Percentiles rank a stretch among this genome's conserved stretches.
These are phyloP conservation scores for Calocybe gangraenosa DNA, from an alignment of 768 basidiomycete genomes.

Conservation along the genomic window DNA sequence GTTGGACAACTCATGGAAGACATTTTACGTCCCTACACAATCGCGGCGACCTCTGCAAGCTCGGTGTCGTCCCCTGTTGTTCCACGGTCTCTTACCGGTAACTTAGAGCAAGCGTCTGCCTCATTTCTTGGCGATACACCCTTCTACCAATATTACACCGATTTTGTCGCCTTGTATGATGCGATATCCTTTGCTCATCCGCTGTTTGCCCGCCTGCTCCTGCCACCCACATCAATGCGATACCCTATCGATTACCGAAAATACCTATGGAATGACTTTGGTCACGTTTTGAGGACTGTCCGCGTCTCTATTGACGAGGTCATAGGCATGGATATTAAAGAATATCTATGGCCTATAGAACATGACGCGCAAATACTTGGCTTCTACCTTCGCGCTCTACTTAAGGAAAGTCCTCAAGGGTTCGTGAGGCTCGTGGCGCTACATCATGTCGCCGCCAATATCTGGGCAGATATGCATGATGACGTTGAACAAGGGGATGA, in stretches of 20 bases:
- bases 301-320: slow-evolving; percentile 47
- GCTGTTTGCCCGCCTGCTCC: slow-evolving; percentile 68
- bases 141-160: slow-evolving; percentile 93
- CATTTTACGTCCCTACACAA: slow-evolving; percentile 53
- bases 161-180: slow-evolving; percentile 88
- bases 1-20: slow-evolving; percentile 58
- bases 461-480: slow-evolving; percentile 64
- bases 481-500: slow-evolving; percentile 25
- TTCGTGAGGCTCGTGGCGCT: slow-evolving; percentile 67
- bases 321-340: slow-evolving; percentile 47
- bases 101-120: slow-evolving; percentile 51
- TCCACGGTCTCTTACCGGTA: slow-evolving; percentile 15
- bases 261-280: slow-evolving; percentile 78
- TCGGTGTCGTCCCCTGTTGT: slow-evolving; percentile 15
- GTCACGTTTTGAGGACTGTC: slow-evolving; percentile 60
- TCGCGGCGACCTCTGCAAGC: slow-evolving; percentile 23
- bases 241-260: slow-evolving; percentile 83
- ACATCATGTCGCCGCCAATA: slow-evolving; percentile 72
- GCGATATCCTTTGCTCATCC: slow-evolving; percentile 84
- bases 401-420: slow-evolving; percentile 40
- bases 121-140: slow-evolving; percentile 69
- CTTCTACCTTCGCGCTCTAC: slow-evolving; percentile 57
- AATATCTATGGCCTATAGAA: slow-evolving; percentile 75
- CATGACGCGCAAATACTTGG: slow-evolving; percentile 54
- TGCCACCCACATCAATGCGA: slow-evolving; percentile 71